Percentiles rank a stretch among this genome's conserved stretches.
Evolutionary conservation across 495 filamentous ascomycete genomes (phyloP).

Genomic region (Usnea hakonensis): DNA sequence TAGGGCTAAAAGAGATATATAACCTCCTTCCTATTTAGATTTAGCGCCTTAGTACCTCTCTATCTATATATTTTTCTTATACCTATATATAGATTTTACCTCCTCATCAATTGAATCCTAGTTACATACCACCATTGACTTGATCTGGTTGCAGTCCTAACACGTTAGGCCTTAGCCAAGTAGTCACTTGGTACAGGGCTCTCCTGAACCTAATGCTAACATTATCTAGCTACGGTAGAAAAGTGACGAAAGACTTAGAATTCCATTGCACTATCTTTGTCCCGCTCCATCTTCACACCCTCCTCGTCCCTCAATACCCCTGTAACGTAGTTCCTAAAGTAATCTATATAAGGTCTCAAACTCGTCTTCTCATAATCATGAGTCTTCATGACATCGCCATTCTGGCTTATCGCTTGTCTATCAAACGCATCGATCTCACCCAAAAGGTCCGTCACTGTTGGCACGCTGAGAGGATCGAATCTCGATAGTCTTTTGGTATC

Average conservation of each 20-base stretch:
- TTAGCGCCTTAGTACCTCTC: too few species aligned
- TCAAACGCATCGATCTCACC: slow-evolving; percentile 72
- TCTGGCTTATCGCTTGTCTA: slow-evolving; percentile 32
- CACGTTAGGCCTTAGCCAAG: too few species aligned
- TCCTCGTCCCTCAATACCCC: slow-evolving; percentile 74
- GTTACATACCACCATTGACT: too few species aligned
- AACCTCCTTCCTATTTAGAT: too few species aligned
- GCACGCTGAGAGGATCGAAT: slow-evolving; percentile 82
- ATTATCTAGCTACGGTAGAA: too few species aligned
- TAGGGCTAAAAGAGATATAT: too few species aligned
- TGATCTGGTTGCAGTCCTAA: too few species aligned
- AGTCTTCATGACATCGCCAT: slow-evolving; percentile 43
- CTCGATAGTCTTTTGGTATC: slow-evolving; percentile 58
- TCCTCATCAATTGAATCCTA: too few species aligned
- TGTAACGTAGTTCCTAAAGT: slow-evolving; percentile 74
- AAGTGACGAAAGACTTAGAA: slow-evolving; percentile 36
- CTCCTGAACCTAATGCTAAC: too few species aligned
- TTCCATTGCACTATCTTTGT: slow-evolving; percentile 51
- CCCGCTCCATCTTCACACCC: slow-evolving; percentile 63
- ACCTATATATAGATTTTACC: too few species aligned
- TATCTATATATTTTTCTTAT: too few species aligned
- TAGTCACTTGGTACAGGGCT: too few species aligned
- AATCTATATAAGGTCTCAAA: slow-evolving; percentile 84
- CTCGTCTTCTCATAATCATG: slow-evolving; percentile 97
- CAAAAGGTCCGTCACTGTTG: slow-evolving; percentile 73